Conservation (phyloP, 2,329 filamentous ascomycete genomes). For the Bipolaris sorokiniana region DNA sequence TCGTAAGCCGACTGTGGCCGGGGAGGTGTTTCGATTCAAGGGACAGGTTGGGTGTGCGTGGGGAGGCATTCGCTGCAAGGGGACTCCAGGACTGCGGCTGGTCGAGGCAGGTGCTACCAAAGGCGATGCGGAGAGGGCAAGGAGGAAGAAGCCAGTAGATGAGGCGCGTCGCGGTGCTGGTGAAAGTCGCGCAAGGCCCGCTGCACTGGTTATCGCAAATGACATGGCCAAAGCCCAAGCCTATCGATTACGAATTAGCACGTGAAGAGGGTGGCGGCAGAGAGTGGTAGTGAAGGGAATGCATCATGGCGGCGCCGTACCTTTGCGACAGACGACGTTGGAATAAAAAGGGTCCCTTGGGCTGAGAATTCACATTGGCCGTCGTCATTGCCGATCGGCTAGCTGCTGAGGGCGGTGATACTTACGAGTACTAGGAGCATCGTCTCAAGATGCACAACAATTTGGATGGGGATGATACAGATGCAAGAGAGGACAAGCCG, state of each 20-base stretch:
- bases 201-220: constrained; percentile 41
- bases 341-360: constrained; percentile 35
- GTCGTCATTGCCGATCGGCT: constrained; percentile 42
- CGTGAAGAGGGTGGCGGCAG: constrained; percentile 6
- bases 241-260: constrained; percentile 35
- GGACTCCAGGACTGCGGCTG: constrained; percentile 23
- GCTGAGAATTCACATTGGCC: constrained; percentile 39
- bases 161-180: constrained; percentile 31
- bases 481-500: background rate
- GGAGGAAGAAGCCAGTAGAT: constrained; percentile 38
- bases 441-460: background rate
- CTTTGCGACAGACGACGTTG: constrained; percentile 29
- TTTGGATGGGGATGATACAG: background rate
- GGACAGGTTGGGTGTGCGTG: constrained; percentile 39
- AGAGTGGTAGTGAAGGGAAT: constrained; percentile 10
- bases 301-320: constrained; percentile 32
- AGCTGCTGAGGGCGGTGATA: constrained; percentile 26
- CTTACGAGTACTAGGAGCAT: constrained; percentile 35
- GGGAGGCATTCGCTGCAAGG: constrained; percentile 21
- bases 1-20: constrained; percentile 36
- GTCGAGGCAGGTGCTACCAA: constrained; percentile 33
- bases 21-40: constrained; percentile 37
- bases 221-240: constrained; percentile 49
- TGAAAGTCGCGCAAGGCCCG: constrained; percentile 29
- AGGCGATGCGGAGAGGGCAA: constrained; percentile 41